Evolutionary conservation across 2,329 filamentous ascomycete genomes (phyloP).

Genomic region (Cladophialophora carrionii): DNA sequence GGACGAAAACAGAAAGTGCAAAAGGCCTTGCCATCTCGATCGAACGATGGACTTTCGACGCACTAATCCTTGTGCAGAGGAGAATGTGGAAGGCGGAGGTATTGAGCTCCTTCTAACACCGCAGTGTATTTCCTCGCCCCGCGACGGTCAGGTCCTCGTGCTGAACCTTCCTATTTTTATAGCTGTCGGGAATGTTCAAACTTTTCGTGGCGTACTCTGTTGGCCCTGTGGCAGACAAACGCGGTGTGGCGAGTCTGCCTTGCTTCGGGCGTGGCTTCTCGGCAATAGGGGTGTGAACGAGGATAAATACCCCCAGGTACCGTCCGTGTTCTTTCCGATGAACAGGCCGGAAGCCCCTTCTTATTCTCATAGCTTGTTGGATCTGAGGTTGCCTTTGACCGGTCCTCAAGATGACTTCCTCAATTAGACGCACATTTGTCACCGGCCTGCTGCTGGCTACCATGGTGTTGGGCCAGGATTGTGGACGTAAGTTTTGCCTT

Average conservation of each 20-base stretch:
- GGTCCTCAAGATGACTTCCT: not conserved
- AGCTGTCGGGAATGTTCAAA: not conserved
- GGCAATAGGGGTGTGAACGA: not conserved
- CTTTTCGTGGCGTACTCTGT: not conserved
- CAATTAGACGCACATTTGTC: not conserved
- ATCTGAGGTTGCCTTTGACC: not conserved
- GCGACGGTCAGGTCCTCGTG: not conserved
- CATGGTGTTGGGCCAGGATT: slow-evolving; percentile 9
- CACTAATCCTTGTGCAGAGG: not conserved
- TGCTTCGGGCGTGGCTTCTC: not conserved
- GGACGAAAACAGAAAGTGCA: not conserved
- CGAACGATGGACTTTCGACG: not conserved
- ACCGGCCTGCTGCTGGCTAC: not conserved
- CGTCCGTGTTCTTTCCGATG: not conserved
- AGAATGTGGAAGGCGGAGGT: too few species aligned
- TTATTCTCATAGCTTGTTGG: not conserved
- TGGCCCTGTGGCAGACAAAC: not conserved
- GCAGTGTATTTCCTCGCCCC: not conserved
- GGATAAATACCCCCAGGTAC: not conserved
- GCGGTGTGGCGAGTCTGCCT: not conserved
- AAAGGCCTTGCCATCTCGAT: not conserved
- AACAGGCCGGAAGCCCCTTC: not conserved
- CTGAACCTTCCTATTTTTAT: not conserved
- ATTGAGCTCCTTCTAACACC: not conserved
- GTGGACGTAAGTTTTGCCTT: slow-evolving; percentile 3